Evolutionary conservation across 1,284 basidiomycete species (phyloP), one percentile per base, ranked within the genome.

Genomic region (Nidula niveotomentosa): DNA sequence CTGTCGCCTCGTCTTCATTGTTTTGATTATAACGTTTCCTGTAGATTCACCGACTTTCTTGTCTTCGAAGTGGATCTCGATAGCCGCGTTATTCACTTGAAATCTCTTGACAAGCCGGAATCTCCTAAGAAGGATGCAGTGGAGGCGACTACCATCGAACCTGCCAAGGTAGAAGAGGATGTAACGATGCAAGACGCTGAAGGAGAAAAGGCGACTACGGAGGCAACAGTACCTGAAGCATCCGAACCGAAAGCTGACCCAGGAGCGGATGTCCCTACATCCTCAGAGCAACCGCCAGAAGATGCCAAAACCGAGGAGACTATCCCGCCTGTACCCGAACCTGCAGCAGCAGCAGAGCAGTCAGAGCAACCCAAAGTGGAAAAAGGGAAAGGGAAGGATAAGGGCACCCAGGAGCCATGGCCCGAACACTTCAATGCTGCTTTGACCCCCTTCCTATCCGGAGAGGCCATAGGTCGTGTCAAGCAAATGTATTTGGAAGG

Each of bases 41-140:
- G 10, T 50, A 96, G 95, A 63, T 97, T 97, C 69, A 95, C 94
- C 39, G 95, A 98, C 72, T 98, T 98, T 68, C 66, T 97, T 59
- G 95, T 98, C 30, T 90, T 84, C 65, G 95, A 98, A 73, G 88
- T 98, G 45, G 86, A 92, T 61, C 79, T 87, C 54, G 86, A 91
- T 59, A 81, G 88, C 43, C 83, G 91, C 56, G 87, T 93, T 3
- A 75, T 95, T 7, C 89, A 91, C 65, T 68, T 97, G 39, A 90
- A 90, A 64, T 84, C 86, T 48, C 80, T 97, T 43, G 81, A 74
- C 46, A 85, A 85, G 69, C 90, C 93, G 6, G 76, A 81, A 66
- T 75, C 84, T 53, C 67, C 78, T 6, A 73, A 73, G 59, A 69
- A 73, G 51, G 64, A 70, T 51, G 54, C 52, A 30, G 48, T 57